Conservation (phyloP, 163 green algal genomes). For the Volvox carteri region DNA sequence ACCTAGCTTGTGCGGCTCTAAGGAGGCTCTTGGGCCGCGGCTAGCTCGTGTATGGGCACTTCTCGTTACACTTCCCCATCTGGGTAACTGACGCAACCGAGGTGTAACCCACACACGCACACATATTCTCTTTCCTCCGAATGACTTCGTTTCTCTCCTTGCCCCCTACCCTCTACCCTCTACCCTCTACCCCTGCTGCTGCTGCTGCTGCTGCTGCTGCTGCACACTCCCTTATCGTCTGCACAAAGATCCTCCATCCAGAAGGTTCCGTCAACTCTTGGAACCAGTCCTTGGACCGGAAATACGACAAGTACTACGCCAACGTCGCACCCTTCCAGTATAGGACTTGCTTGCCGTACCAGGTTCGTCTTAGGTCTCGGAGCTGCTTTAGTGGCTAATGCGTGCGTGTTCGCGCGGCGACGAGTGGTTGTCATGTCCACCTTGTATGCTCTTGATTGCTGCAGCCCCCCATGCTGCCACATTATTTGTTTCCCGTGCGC, state of each 20-base stretch:
- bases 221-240: neutral
- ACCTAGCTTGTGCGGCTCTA: too few relatives aligned
- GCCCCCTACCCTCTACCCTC: neutral
- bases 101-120: neutral
- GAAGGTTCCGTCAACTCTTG: conserved; percentile 14
- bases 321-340: conserved; percentile 14
- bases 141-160: neutral
- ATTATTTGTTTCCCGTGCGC: neutral
- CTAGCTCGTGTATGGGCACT: too few relatives aligned
- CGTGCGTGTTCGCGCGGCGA: neutral
- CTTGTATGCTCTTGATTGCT: neutral
- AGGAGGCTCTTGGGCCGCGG: too few relatives aligned
- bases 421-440: neutral
- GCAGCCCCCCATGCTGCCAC: neutral
- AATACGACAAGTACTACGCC: conserved; percentile 48
- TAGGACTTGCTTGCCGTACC: conserved; percentile 19
- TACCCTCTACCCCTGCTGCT: too few relatives aligned
- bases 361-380: conserved; percentile 1
- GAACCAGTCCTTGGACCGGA: neutral
- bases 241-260: conserved; percentile 25
- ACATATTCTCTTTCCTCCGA: neutral
- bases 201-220: too few relatives aligned
- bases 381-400: neutral
- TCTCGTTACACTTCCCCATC: too few relatives aligned
- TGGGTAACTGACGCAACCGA: too few relatives aligned